Conservation (phyloP, 768 basidiomycete genomes). For the Auricularia cornea region DNA sequence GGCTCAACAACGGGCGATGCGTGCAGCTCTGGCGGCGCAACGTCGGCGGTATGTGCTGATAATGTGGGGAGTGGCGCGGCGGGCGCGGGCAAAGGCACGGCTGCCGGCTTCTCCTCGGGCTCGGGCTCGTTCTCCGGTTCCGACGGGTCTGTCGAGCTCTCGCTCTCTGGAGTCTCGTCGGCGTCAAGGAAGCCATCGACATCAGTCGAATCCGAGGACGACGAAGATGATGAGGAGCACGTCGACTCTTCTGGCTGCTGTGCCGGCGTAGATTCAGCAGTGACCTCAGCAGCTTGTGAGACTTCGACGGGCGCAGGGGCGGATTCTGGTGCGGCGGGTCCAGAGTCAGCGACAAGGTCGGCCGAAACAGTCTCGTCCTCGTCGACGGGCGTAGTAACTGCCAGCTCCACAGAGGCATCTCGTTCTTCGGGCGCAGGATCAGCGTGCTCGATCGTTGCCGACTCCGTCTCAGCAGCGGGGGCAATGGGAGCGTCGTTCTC, state of each 20-base stretch:
- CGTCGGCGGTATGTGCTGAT: not conserved
- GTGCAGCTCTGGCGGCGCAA: not conserved
- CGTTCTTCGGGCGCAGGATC: no score
- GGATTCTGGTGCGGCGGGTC: no score
- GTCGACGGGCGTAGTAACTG: not conserved
- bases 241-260: conserved; percentile 6
- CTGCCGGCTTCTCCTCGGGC: not conserved
- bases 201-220: conserved; percentile 19
- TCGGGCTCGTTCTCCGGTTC: not conserved
- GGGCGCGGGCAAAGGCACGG: not conserved
- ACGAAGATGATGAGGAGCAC: conserved; percentile 11
- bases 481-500: not conserved
- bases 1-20: not conserved
- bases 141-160: not conserved
- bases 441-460: no score
- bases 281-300: no score
- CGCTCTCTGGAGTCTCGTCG: not conserved
- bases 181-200: not conserved
- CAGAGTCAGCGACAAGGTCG: not conserved
- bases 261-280: not conserved
- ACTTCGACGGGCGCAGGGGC: no score
- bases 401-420: not conserved
- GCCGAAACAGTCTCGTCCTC: not conserved
- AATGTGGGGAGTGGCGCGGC: not conserved
- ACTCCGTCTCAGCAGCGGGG: no score